Base-by-base conservation (phyloP, 192 early-diverging fungal genomes). In the Rhizophagus sp. region DNA sequence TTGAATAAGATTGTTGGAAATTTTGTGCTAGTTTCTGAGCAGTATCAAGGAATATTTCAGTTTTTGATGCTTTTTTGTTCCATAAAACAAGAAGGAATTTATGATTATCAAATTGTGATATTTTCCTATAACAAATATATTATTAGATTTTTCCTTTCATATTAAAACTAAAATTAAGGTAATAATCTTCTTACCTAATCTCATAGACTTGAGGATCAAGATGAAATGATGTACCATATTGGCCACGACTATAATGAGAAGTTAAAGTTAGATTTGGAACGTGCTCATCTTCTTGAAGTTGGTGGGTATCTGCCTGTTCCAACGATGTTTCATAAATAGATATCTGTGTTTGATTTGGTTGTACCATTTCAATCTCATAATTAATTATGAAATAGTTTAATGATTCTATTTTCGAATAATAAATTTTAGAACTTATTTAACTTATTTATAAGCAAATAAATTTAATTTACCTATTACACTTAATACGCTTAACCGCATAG, bases 181-280 rank as follows among this genome's bases (percentile, higher is more conserved):
- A 70, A 44, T 8, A 44, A 10, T n/a, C 22, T 33, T 36, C 12
- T 11, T 69, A 69, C 67, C 19, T 69, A 8, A 69, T 22, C 1
- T 69, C 67, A 69, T 69, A 69, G 13, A 62, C 30, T 67, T 39
- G 62, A 27, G 75, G 30, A 77, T 65, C 47, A 33, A 41, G 17
- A 12, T 77, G 11, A 15, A 62, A 77, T 12, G 34, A 22, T 22
- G 11, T 65, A 12, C 63, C 25, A 27, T n/a, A 24, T 65, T 22
- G 44, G 2, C 22, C 5, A n/a, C 1, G 22, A 34, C 9, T 11
- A 70, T 70, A 41, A 13, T n/a, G 52, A 22, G 11, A 19, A 47
- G 10, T 6, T 22, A 70, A 44, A 4, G 34, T 41, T 44, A n/a
- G 39, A 10, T 70, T 70, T n/a, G 68, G 68, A 41, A 70, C 12